phyloP scores from a whole-genome alignment of 139 green algal genomes.

The Chlamydomonas urium region DNA sequence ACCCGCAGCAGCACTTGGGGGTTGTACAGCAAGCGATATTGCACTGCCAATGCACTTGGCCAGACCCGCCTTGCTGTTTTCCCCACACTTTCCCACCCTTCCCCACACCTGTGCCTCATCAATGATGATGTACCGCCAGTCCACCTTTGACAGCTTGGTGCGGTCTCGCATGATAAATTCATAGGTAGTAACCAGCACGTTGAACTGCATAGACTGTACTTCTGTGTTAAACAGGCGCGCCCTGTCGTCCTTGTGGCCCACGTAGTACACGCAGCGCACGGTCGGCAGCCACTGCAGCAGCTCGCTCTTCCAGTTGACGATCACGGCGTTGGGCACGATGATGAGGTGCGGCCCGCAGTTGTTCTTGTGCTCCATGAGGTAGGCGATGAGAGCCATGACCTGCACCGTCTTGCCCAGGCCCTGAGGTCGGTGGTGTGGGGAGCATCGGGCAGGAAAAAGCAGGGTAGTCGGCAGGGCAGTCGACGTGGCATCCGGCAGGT shows the following conservation, averaged over 20 bases:
- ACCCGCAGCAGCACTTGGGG: too few species aligned
- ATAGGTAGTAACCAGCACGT: conserved; percentile 97
- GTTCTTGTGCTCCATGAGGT: conserved; percentile 96
- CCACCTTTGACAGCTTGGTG: conserved; percentile 34
- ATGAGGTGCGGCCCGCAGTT: conserved; percentile 98
- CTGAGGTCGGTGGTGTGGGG: too few species aligned
- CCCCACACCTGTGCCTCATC: conserved; percentile 93
- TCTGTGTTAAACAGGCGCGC: conserved; percentile 21
- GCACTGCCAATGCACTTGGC: too few species aligned
- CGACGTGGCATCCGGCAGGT: too few species aligned
- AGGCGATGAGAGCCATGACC: conserved; percentile 96
- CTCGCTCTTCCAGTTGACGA: conserved; percentile 98
- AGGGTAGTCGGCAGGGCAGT: too few species aligned
- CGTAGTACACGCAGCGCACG: conserved; percentile 73
- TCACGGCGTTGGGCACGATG: conserved; percentile 99
- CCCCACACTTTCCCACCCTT: too few species aligned
- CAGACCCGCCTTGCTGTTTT: too few species aligned
- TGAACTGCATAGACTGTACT: conserved; percentile 82
- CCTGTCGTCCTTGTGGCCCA: conserved; percentile 71
- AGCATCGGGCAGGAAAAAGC: too few species aligned
- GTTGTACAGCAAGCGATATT: too few species aligned
- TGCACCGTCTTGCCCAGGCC: conserved; percentile 93
- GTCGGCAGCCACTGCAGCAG: conserved; percentile 83
- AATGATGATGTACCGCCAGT: conserved; percentile 87
- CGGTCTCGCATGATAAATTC: conserved; percentile 97